Evolutionary conservation across 73 alveolate genomes (phyloP).

Genomic region (Paramecium octaurelia): DNA sequence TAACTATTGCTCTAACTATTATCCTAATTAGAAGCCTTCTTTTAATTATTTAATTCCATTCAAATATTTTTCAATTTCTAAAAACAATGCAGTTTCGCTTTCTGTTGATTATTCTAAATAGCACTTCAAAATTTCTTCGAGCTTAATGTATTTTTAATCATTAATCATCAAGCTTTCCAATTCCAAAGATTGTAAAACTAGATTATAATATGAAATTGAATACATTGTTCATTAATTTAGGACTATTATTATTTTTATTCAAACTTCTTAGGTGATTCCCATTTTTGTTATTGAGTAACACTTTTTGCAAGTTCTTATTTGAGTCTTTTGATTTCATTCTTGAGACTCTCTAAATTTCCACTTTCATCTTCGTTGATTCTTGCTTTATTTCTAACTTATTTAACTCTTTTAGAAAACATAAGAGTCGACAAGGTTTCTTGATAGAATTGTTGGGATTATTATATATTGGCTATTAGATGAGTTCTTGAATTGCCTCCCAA

Average conservation of each 20-base stretch:
- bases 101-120: conserved; percentile 63
- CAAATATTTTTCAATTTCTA: conserved; percentile 50
- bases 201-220: neutral
- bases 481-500: conserved; percentile 74
- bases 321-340: conserved; percentile 61
- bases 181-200: conserved; percentile 7
- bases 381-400: conserved; percentile 69
- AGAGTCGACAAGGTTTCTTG: conserved; percentile 76
- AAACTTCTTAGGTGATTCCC: conserved; percentile 25
- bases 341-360: conserved; percentile 60
- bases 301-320: conserved; percentile 50
- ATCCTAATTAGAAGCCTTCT: conserved; percentile 26
- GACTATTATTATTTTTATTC: neutral
- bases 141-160: conserved; percentile 44
- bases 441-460: conserved; percentile 59
- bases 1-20: conserved; percentile 13
- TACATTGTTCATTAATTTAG: neutral
- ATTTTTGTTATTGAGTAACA: neutral
- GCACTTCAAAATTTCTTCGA: conserved; percentile 40
- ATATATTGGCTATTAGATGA: conserved; percentile 71
- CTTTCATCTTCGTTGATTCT: conserved; percentile 66
- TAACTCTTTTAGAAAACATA: conserved; percentile 72
- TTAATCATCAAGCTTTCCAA: conserved; percentile 45
- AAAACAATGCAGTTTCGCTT: conserved; percentile 52
- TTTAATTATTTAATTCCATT: conserved; percentile 37